A percentile compares a stretch with the other conserved stretches of the same genome.
These are phyloP conservation scores for Stemphylium vesicarium DNA, from an alignment of 2,329 filamentous ascomycete species.

Conservation along the genomic window DNA sequence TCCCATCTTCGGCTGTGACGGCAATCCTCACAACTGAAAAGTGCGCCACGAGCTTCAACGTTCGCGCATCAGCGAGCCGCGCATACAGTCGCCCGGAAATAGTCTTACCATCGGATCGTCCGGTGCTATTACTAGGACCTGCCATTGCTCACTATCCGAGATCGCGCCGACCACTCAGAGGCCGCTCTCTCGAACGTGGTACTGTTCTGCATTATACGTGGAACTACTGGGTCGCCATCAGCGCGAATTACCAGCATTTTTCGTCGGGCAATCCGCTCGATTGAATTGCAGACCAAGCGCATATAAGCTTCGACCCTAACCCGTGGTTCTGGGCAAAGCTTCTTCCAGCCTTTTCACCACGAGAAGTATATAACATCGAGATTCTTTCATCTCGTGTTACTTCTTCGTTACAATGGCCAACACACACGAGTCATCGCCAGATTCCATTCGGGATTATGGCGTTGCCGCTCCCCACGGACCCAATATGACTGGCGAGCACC, in stretches of 20 bases:
- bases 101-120: constrained; percentile 16
- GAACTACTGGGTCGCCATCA: constrained; percentile 4
- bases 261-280: not conserved
- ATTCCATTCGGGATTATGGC: constrained; percentile 55
- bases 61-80: not conserved
- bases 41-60: not conserved
- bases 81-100: not conserved
- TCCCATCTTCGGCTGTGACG: not conserved
- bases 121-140: constrained; percentile 25
- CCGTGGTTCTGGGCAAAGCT: constrained; percentile 2
- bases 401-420: constrained; percentile 25
- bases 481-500: constrained; percentile 53
- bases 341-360: not conserved
- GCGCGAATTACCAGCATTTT: not conserved
- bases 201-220: constrained; percentile 18
- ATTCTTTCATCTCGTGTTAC: not conserved
- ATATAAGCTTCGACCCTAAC: constrained; percentile 19
- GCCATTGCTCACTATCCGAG: constrained; percentile 10
- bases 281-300: constrained; percentile 4
- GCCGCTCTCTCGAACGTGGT: constrained; percentile 25
- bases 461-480: constrained; percentile 57
- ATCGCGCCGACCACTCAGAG: constrained; percentile 26
- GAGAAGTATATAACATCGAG: not conserved
- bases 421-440: constrained; percentile 27
- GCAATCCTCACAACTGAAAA: not conserved